Percentiles rank a stretch among this genome's conserved stretches.
phyloP scores from a whole-genome alignment of 2,329 filamentous ascomycete genomes.

The Fusarium nodosum region DNA sequence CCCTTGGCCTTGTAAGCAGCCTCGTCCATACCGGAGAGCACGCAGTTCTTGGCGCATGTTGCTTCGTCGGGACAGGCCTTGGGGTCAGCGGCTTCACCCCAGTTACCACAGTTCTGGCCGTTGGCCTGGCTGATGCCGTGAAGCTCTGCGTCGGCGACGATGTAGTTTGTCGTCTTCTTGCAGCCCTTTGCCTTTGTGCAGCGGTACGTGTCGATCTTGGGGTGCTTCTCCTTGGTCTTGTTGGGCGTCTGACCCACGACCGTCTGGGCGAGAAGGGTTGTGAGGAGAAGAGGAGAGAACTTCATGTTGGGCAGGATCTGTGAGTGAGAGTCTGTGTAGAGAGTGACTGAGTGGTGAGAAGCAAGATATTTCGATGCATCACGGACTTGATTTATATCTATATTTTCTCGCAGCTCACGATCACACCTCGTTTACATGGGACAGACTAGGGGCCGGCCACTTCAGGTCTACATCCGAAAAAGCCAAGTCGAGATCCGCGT shows the following conservation, averaged over 20 bases:
- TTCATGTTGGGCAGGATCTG: slow-evolving; percentile 17
- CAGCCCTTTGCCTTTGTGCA: slow-evolving; percentile 66
- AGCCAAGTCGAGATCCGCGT: neutral
- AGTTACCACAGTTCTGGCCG: slow-evolving; percentile 45
- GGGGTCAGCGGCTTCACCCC: slow-evolving; percentile 48
- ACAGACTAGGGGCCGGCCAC: slow-evolving; percentile 13
- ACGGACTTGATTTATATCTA: slow-evolving; percentile 29
- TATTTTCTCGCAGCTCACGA: neutral
- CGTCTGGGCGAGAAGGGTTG: slow-evolving; percentile 19
- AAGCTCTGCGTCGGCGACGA: slow-evolving; percentile 64
- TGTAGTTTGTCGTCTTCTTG: slow-evolving; percentile 59
- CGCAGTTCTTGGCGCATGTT: slow-evolving; percentile 67
- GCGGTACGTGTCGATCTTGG: slow-evolving; percentile 64
- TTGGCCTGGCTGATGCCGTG: slow-evolving; percentile 62
- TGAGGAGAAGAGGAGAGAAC: slow-evolving; percentile 15
- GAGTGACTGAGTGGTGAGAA: slow-evolving; percentile 7
- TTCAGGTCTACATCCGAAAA: slow-evolving; percentile 16
- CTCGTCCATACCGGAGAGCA: slow-evolving; percentile 65
- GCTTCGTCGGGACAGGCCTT: slow-evolving; percentile 65
- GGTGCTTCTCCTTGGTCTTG: slow-evolving; percentile 61
- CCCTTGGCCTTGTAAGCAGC: slow-evolving; percentile 59
- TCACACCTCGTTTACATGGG: neutral
- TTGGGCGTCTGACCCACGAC: slow-evolving; percentile 56
- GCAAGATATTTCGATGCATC: neutral
- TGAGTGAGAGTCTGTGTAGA: neutral